Base-by-base conservation (phyloP, 768 basidiomycete genomes). In the Suillus subluteus region DNA sequence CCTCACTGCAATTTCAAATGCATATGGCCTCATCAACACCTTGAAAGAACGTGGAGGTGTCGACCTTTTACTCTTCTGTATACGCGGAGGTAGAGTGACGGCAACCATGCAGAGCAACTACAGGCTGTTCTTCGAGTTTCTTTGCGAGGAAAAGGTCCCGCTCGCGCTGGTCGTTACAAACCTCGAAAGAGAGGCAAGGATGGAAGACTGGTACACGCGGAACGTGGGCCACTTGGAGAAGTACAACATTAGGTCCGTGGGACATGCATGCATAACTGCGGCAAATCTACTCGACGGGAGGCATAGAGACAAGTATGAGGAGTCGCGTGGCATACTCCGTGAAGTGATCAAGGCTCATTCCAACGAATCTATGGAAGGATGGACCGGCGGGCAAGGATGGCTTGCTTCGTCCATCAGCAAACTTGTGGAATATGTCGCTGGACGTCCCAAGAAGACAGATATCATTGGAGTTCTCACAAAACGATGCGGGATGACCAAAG, bases 201-300 rank as follows among this genome's bases (percentile, higher is more conserved):
- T 81, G 79, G 79, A 79, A 43, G 37, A 59, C 8, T 79, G 80
- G 79, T 79, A 80, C 78, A 62, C 43, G 9, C 67, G 73, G 55
- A 79, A 81, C 43, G 61, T 67, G 12, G 48, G 54, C 8, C 62
- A 66, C 62, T 79, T 79, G 41, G 48, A 58, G 40, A 66, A 9
- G 65, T 75, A 77, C 58, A 68, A 69, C 38, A 78, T 76, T 35
- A 56, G 68, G 41, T 70, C 79, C 13, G 67, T 68, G 26, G 80
- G 78, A 1, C 78, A 81, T 8, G 83, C 81, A 11, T 84, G 83
- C 65, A 73, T 84, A 65, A 83, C 82, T 2, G 79, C 81, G 6
- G 74, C 58, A 8, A 59, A 18, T 26, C 35, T 23, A 11, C 38
- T 72, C 41, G 69, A 67, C 1, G 76, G 75, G 65, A 73, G 69